Conservation (phyloP, 192 early-diverging fungal genomes). For the Powellomyces hirtus region DNA sequence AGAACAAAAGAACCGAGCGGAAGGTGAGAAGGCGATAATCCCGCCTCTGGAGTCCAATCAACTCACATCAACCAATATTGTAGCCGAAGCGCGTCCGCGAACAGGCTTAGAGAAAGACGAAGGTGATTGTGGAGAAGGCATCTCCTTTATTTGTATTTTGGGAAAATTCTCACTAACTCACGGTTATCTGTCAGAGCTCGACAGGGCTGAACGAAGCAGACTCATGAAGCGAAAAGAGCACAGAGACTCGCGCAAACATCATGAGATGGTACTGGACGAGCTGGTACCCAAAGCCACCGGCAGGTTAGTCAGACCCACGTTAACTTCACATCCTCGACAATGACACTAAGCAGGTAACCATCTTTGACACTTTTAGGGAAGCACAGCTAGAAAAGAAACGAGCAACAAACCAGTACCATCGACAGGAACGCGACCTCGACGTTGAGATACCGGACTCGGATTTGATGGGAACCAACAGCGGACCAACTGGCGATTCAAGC, state of each 20-base stretch:
- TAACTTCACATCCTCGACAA: too few relatives aligned
- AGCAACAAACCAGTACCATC: slow-evolving; percentile 58
- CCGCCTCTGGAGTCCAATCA: too few relatives aligned
- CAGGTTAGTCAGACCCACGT: background rate
- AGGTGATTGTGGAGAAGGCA: too few relatives aligned
- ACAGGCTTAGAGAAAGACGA: slow-evolving; percentile 2
- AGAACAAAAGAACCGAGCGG: slow-evolving; percentile 6
- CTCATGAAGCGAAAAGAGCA: slow-evolving; percentile 17
- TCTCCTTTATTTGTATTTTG: background rate
- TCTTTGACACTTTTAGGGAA: slow-evolving; percentile 39
- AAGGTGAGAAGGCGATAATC: too few relatives aligned
- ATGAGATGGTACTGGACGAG: slow-evolving; percentile 64
- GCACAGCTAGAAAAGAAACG: slow-evolving; percentile 62
- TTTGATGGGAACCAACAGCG: slow-evolving; percentile 55
- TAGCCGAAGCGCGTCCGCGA: background rate
- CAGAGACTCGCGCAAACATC: slow-evolving; percentile 35
- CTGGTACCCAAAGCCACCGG: slow-evolving; percentile 65
- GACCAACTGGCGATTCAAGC: slow-evolving; percentile 21
- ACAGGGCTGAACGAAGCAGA: slow-evolving; percentile 27
- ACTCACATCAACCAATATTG: too few relatives aligned
- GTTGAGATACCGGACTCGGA: slow-evolving; percentile 60
- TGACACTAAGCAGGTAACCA: background rate
- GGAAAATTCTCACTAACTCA: too few relatives aligned
- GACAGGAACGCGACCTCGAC: slow-evolving; percentile 62
- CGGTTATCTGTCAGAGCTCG: slow-evolving; percentile 50